A percentile compares a stretch with the other conserved stretches of the same genome.
phyloP scores from a whole-genome alignment of 1,284 basidiomycete species.

The Tilletiaria anomala region DNA sequence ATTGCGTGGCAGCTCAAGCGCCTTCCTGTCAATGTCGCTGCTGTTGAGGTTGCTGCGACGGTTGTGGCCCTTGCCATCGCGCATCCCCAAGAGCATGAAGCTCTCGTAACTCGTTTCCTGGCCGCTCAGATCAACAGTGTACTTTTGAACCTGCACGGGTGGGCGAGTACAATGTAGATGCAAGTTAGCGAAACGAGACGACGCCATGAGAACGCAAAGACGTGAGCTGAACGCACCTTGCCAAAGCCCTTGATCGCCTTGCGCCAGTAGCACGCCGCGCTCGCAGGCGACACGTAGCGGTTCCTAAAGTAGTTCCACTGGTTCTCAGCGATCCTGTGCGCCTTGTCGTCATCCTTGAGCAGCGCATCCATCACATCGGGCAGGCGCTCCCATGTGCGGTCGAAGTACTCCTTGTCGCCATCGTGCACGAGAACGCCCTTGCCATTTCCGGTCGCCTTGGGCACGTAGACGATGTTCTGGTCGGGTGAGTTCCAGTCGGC shows the following conservation, averaged over 20 bases:
- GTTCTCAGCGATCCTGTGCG: constrained; percentile 27
- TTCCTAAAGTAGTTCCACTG: constrained; percentile 28
- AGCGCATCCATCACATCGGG: constrained; percentile 28
- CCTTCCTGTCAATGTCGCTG: too few species aligned
- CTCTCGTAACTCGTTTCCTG: constrained; percentile 29
- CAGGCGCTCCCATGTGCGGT: constrained; percentile 22
- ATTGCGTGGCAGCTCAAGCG: too few species aligned
- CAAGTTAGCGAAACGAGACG: background rate
- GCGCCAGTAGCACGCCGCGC: constrained; percentile 27
- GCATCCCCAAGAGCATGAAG: constrained; percentile 13
- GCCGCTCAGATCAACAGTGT: constrained; percentile 15
- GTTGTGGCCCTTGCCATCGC: background rate
- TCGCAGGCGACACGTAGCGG: constrained; percentile 13
- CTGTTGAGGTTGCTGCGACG: too few species aligned
- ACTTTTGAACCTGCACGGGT: constrained; percentile 9
- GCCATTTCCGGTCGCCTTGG: constrained; percentile 4
- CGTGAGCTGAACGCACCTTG: background rate
- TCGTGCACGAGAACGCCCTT: constrained; percentile 15
- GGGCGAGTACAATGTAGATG: background rate
- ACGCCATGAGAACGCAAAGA: background rate
- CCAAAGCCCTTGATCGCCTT: constrained; percentile 17
- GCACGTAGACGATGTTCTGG: constrained; percentile 34
- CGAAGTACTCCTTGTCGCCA: constrained; percentile 4
- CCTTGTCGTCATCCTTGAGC: constrained; percentile 14
- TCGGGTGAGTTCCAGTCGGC: constrained; percentile 21